phyloP scores from a whole-genome alignment of 495 filamentous ascomycete genomes.

The Annulohypoxylon stygium region DNA sequence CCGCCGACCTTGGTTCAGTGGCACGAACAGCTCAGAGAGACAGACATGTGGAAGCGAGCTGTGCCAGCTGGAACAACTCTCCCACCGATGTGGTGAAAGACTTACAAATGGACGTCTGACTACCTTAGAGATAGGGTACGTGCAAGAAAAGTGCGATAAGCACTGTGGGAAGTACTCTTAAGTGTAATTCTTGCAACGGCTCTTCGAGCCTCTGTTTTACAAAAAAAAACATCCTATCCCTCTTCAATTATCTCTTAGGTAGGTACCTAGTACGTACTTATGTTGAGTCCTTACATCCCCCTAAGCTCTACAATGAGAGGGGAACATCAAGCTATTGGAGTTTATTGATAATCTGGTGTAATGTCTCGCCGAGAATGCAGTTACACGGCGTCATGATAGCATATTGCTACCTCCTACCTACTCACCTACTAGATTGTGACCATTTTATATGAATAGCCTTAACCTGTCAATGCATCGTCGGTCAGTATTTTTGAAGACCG shows the following conservation, averaged over 20 bases:
- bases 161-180: no score
- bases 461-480: background rate
- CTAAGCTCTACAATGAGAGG: no score
- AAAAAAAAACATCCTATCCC: no score
- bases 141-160: no score
- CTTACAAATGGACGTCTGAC: background rate
- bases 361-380: background rate
- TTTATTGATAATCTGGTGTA: background rate
- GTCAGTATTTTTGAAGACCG: background rate
- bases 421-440: no score
- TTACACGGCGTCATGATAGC: background rate
- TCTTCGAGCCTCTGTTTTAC: no score
- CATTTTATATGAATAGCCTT: background rate
- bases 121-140: no score
- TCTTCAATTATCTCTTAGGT: no score
- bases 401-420: no score
- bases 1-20: conserved; percentile 3
- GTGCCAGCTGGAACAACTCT: conserved; percentile 18
- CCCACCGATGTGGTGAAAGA: conserved; percentile 3
- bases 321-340: background rate
- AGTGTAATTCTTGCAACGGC: no score
- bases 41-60: conserved; percentile 12
- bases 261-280: no score
- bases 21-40: conserved; percentile 15
- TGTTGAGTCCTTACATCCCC: background rate